phyloP scores from a whole-genome alignment of 1,139 yeast species.

The Candida glucosophila region DNA sequence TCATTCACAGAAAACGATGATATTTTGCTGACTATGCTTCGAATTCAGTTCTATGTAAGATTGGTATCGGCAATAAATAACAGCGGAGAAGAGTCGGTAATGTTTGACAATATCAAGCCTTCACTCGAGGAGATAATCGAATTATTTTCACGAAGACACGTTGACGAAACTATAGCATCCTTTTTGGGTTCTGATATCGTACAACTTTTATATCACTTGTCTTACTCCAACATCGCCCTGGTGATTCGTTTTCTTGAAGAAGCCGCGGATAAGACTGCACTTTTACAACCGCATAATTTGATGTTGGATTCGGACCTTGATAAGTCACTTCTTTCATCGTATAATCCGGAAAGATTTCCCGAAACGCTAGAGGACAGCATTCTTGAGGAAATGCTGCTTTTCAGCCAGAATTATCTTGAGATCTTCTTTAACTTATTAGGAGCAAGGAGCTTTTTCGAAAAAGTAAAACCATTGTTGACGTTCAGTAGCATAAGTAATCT shows the following conservation, averaged over 20 bases:
- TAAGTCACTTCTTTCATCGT: conserved; percentile 13
- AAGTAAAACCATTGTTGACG: conserved; percentile 12
- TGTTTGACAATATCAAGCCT: conserved; percentile 7
- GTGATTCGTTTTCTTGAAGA: conserved; percentile 4
- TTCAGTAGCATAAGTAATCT: conserved; percentile 13
- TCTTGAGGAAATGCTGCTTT: conserved; percentile 9
- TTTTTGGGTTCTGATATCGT: conserved; percentile 13
- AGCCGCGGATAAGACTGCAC: conserved; percentile 5
- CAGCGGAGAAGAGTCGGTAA: conserved; percentile 2
- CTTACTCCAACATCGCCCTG: conserved; percentile 8
- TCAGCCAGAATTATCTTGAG: conserved; percentile 17
- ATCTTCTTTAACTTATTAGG: conserved; percentile 22
- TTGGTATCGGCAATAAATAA: conserved; percentile 8
- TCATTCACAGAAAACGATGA: conserved; percentile 1
- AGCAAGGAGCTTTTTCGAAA: conserved; percentile 11
- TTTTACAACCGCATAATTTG: conserved; percentile 17
- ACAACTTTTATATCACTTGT: conserved; percentile 11
- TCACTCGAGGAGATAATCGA: neutral
- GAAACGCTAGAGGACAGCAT: conserved; percentile 12
- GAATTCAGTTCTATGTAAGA: conserved; percentile 20
- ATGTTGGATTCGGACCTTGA: conserved; percentile 13
- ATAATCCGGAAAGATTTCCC: conserved; percentile 16
- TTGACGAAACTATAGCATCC: conserved; percentile 6
- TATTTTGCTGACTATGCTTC: conserved; percentile 13
- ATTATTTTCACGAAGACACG: conserved; percentile 5